Base-by-base conservation (phyloP, 2,329 filamentous ascomycete genomes). In the Calonectria pseudoturangicola region DNA sequence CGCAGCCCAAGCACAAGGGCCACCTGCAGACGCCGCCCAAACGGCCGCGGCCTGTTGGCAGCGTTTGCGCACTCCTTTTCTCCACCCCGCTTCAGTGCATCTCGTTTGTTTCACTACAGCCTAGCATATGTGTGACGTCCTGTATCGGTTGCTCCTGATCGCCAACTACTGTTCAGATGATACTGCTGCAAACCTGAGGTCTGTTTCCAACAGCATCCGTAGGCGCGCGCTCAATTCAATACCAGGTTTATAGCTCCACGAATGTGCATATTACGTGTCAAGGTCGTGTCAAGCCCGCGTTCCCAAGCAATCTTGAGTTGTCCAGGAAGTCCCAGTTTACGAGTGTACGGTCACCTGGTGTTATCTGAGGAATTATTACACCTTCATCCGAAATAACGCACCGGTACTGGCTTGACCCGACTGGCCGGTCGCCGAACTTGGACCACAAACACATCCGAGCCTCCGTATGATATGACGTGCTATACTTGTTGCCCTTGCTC, bases 241-340 rank as follows among this genome's bases (percentile, higher is more conserved):
- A 6, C 13, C 21, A 15, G 5, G 41, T 28, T 68, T 43, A 12
- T 18, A 16, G 36, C 30, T 48, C 58, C 60, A 27, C 41, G n/a
- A 12, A 28, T 21, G 15, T 33, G n/a, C 50, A 30, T 66, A 41
- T 70, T 47, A 43, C 60, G 47, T 54, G 67, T 64, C 58, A 39
- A 39, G 10, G 21, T 36, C 73, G 68, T 76, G 75, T 76, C 66
- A 62, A 64, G 56, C 21, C 54, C 6, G 54, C 54, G 54, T 39
- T 60, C 21, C 10, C 15, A 28, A 27, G 25, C 54, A 60, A 15
- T n/a, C 12, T 60, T 16, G 6, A 15, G 12, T 25, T 18, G 36
- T 41, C 54, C 54, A 60, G 36, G 54, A 60, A 60, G 33, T 41
- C 54, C 54, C 21, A 25, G 54, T 39, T 18, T 41, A 36, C 27